Base-by-base conservation (phyloP, 352 stramenopile species). In the Phytopythium ostracodes region DNA sequence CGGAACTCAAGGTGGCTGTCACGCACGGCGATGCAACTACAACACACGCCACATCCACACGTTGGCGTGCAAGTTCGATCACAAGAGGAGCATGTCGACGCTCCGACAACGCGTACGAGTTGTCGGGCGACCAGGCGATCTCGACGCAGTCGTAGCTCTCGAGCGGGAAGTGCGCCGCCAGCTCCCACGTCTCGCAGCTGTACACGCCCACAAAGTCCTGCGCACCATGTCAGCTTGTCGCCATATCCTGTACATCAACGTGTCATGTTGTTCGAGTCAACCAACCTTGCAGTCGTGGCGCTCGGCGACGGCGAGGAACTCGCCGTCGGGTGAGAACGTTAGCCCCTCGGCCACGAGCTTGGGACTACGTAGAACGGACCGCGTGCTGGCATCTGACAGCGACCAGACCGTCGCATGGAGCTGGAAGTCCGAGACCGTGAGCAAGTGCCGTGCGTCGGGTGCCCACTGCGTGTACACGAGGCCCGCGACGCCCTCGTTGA, bases 361-460 rank as follows among this genome's bases (percentile, higher is more conserved):
- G 11, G 86, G 86, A 51, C 72, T 75, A 7, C 80, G 73, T 56
- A 93, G 88, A 46, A 76, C 74, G 29, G 72, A 87, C 27, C 85
- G 79, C 24, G 77, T 76, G 8, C 69, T 68, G 25, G 73, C 63
- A 56, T 91, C 77, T n/a, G 73, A 46, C 6, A 94, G 70, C 22
- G 81, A 92, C 86, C 86, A 94, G 33, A 94, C 81, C 3, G 80
- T 93, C 27, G 81, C 84, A 53, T 93, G 84, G 25, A 94, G 66
- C 62, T 91, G 84, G 53, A 94, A 94, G 66, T 94, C 86, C n/a
- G 85, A 87, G 15, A 94, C 79, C 0, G 84, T 93, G 56, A 94
- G 67, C 7, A 92, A 56, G 49, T 94, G 85, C 18, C 81, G 77
- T 50, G 80, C 68, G 38, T 89, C 83, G 0, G 85, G 80, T 0